These are phyloP conservation scores for Acanthochlamys bracteata DNA, from an alignment of 106 monocot genomes.

Conservation along the genomic window DNA sequence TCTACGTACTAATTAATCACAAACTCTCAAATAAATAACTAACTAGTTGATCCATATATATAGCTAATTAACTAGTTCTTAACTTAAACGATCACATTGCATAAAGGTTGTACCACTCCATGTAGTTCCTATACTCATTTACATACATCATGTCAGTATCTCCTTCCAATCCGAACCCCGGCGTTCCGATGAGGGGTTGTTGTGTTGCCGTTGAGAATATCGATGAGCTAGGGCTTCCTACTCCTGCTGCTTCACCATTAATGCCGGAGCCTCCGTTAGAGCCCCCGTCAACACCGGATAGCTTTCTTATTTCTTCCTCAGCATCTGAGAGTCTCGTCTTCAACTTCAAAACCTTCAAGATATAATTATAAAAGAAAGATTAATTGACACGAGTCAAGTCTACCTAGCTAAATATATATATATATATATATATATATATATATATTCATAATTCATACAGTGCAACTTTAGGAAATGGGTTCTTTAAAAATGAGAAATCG, in stretches of 20 bases:
- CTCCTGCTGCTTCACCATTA: background rate
- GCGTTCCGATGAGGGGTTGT: slow-evolving; percentile 8
- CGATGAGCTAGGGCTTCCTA: slow-evolving; percentile 43
- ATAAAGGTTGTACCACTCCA: slow-evolving; percentile 32
- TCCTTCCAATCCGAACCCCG: slow-evolving; percentile 18
- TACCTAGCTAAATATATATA: too few relatives aligned
- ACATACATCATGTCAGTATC: slow-evolving; percentile 29
- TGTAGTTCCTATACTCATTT: slow-evolving; percentile 14
- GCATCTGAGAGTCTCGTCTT: slow-evolving; percentile 40
- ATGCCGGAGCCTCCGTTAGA: background rate
- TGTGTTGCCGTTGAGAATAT: slow-evolving; percentile 23
- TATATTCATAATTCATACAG: too few relatives aligned
- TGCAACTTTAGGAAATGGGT: too few relatives aligned
- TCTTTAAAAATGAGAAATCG: too few relatives aligned
- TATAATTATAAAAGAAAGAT: too few relatives aligned
- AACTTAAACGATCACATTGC: slow-evolving; percentile 17
- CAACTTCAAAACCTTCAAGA: slow-evolving; percentile 34
- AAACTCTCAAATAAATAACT: background rate
- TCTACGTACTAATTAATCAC: background rate
- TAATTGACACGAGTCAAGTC: too few relatives aligned
- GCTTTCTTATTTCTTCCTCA: slow-evolving; percentile 41
- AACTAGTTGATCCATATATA: background rate
- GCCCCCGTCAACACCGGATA: slow-evolving; percentile 5
- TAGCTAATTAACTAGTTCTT: background rate
- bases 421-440: too few relatives aligned